A percentile compares a stretch with the other conserved stretches of the same genome.
These are phyloP conservation scores for Coprinellus aureogranulatus DNA, from an alignment of 768 basidiomycete species.

Conservation along the genomic window DNA sequence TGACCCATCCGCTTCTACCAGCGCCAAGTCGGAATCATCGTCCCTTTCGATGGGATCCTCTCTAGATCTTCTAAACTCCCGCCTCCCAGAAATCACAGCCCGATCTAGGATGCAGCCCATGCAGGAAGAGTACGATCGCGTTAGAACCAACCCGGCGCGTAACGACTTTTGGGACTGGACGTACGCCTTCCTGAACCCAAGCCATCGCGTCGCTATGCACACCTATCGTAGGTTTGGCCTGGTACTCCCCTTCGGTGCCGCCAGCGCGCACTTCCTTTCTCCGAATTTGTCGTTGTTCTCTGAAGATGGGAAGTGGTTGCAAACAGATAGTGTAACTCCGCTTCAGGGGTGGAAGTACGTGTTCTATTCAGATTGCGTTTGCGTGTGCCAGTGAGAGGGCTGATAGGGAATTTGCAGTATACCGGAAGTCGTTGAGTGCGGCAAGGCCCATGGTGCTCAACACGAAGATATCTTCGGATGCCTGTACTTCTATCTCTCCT, in stretches of 20 bases:
- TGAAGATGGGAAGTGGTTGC: slow-evolving; percentile 28
- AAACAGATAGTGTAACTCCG: slow-evolving; percentile 34
- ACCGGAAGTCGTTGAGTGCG: slow-evolving; percentile 25
- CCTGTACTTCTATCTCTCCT: slow-evolving; percentile 39
- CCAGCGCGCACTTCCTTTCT: slow-evolving; percentile 31
- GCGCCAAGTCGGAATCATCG: slow-evolving; percentile 1
- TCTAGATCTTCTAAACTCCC: no score
- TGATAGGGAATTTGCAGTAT: slow-evolving; percentile 20
- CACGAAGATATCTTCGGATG: slow-evolving; percentile 43
- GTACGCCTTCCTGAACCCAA: slow-evolving; percentile 30
- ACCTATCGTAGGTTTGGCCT: slow-evolving; percentile 34
- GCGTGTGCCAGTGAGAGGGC: neutral
- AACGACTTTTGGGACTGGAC: slow-evolving; percentile 35
- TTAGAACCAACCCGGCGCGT: slow-evolving; percentile 29
- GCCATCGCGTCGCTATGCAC: slow-evolving; percentile 39
- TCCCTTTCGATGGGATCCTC: no score
- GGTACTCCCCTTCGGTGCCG: slow-evolving; percentile 40
- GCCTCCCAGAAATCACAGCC: no score
- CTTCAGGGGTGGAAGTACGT: slow-evolving; percentile 38
- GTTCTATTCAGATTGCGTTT: neutral
- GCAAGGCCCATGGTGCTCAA: slow-evolving; percentile 30
- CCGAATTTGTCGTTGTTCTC: slow-evolving; percentile 37
- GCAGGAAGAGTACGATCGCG: slow-evolving; percentile 26
- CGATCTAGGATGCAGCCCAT: slow-evolving; percentile 9
- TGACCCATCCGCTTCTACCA: neutral